Evolutionary conservation across 2,329 filamentous ascomycete genomes (phyloP).

Genomic region (Colletotrichum nymphaeae): DNA sequence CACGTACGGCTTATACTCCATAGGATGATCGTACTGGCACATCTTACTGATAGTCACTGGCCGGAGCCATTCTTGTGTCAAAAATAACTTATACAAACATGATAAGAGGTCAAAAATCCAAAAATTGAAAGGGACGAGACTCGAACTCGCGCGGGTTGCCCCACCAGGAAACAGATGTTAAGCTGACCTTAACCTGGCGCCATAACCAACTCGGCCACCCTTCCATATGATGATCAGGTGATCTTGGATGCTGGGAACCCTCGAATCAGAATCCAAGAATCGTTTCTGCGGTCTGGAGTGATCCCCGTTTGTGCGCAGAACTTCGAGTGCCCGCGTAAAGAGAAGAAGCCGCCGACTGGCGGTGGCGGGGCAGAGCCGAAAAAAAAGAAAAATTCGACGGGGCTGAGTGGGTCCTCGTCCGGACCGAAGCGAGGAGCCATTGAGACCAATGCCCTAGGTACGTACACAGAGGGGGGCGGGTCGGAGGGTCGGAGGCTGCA

Average conservation of each 20-base stretch:
- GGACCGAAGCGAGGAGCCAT: background rate
- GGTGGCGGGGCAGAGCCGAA: background rate
- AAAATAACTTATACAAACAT: background rate
- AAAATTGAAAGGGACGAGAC: conserved; percentile 34
- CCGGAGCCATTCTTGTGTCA: too few species aligned
- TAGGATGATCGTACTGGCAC: background rate
- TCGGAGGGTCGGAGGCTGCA: background rate
- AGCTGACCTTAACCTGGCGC: conserved; percentile 36
- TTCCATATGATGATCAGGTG: conserved; percentile 1
- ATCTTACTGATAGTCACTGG: rapidly evolving
- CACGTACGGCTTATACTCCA: background rate
- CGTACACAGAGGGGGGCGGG: background rate
- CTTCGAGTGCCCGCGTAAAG: too few species aligned
- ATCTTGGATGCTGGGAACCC: rapidly evolving
- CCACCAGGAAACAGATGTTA: conserved; percentile 36
- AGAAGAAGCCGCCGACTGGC: background rate
- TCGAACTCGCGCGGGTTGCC: conserved; percentile 36
- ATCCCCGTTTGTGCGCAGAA: too few species aligned
- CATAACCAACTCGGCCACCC: conserved; percentile 37
- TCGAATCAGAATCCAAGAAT: rapidly evolving
- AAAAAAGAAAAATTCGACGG: background rate
- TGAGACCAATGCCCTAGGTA: background rate
- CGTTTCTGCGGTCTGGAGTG: rapidly evolving
- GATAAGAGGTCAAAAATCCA: background rate
- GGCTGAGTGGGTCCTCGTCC: background rate